Evolutionary conservation across 306 rosid genomes (phyloP), one percentile per base, ranked within the genome.

Genomic region (Acacia melanoxylon): DNA sequence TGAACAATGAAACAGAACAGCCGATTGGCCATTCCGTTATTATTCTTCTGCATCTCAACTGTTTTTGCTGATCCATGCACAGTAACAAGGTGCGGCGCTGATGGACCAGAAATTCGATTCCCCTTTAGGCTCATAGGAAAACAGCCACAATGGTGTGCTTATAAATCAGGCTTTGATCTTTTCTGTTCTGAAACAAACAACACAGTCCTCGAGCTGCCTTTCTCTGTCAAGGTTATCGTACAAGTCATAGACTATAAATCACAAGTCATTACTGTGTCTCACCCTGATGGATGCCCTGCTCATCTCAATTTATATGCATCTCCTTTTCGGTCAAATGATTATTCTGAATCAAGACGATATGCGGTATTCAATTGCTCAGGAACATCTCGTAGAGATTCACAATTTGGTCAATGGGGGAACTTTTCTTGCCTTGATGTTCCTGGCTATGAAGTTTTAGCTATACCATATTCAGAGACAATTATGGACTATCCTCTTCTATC

Each of bases 391-490:
- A 68, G 12, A 61, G 13, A 61, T 61, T 11, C 33, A 10, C 4
- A 56, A 42, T 11, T 27, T 16, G 1, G 24, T 12, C 17, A 65
- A 62, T 37, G 29, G 10, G 79, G 82, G 63, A 41, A 78, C 31
- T 72, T 78, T 72, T 72, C 86, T 8, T 83, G 86, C 37, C 79
- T 83, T 29, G 68, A 51, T 44, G 51, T 8, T 8, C 31, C 74
- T 2, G 78, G 82, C 52, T 72, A 48, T 78, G 61, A 83, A 78
- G 75, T 78, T 63, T 46, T 83, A 48, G 82, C 82, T 19, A 33
- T 72, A 20, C 0, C 8, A 13, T 49, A 40, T 10, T 0, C 0
- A 1, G 22, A 10, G 4, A 0, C 0, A 0, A 20, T 63, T 40
- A 72, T 15, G n/a, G 4, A 62, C 40, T 17, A 8, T 19, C 82